Conservation (phyloP, 345 rosid genomes). For the Salix purpurea region DNA sequence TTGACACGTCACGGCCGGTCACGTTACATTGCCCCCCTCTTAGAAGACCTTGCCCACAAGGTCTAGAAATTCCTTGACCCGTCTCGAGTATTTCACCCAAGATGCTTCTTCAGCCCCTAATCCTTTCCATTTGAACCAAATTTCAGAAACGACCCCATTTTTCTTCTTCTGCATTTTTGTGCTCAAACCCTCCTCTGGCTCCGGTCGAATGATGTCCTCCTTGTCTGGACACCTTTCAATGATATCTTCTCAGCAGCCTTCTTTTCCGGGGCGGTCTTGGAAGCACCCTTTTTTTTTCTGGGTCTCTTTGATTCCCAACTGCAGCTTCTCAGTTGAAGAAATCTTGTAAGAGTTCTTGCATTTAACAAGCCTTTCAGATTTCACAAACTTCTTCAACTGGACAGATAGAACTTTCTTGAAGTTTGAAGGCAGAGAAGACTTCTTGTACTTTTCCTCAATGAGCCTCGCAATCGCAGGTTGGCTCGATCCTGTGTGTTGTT, state of each 20-base stretch:
- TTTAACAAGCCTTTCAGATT: slow-evolving; percentile 24
- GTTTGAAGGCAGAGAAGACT: slow-evolving; percentile 9
- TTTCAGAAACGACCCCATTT: too few relatives aligned
- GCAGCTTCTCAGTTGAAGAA: slow-evolving; percentile 20
- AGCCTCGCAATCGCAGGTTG: slow-evolving; percentile 29
- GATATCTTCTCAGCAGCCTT: slow-evolving; percentile 9
- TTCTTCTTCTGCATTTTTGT: too few relatives aligned
- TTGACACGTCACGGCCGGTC: too few relatives aligned
- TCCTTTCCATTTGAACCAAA: too few relatives aligned
- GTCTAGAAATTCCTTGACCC: too few relatives aligned
- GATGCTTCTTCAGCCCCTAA: too few relatives aligned
- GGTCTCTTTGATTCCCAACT: slow-evolving; percentile 10
- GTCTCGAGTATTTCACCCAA: too few relatives aligned
- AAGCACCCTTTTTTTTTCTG: neutral
- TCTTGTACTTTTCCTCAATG: slow-evolving; percentile 21
- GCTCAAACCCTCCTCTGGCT: too few relatives aligned
- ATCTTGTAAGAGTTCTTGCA: slow-evolving; percentile 32
- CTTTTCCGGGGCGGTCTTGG: neutral
- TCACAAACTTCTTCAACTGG: slow-evolving; percentile 14
- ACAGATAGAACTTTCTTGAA: slow-evolving; percentile 20
- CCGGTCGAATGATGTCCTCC: too few relatives aligned
- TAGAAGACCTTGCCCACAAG: too few relatives aligned
- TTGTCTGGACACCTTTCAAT: slow-evolving; percentile 23
- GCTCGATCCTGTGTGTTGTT: slow-evolving; percentile 22
- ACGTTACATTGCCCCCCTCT: too few relatives aligned